Base-by-base conservation (phyloP, 1,139 yeast species). In the Yamadazyma sp. region DNA sequence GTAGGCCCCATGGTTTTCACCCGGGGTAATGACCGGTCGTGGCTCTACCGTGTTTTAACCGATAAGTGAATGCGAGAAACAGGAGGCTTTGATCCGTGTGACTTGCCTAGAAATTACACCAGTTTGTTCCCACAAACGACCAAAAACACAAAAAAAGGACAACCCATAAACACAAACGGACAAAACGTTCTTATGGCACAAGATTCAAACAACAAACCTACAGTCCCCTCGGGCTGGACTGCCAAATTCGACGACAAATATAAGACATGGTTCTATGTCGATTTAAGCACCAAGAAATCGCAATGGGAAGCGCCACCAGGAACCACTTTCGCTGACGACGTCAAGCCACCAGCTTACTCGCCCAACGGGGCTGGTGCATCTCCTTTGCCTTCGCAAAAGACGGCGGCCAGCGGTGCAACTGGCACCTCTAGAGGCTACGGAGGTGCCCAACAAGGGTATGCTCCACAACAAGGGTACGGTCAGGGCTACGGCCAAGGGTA, bases 231-330 rank as follows among this genome's bases (percentile, higher is more conserved):
- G 5, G 97, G 97, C 3, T 91, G 96, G 96, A 64, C 83, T 31
- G 95, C 96, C 10, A 84, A 84, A 42, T 89, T 75, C 62, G 98
- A 91, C 59, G 83, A 81, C 11, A 77, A 83, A 48, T 91, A 91
- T 66, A 75, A 78, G 48, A 83, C 87, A 14, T 83, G 82, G 80
- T 84, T 75, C 60, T 91, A 83, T 54, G 96, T 91, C 17, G 72
- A 89, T 53, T 64, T 84, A 49, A 54, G 70, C 14, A 77, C 87
- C n/a, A 83, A 86, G 46, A 68, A 78, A 49, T 87, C 96, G 0
- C 96, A 88, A 61, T 91, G 98, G 98, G 96, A 87, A 40, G 78
- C 82, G 11, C 97, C 97, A 3, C 45, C 54, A 7, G 89, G 87
- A 0, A 77, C 87, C 0, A 58, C 50, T 2, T 74, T 76, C 56